Evolutionary conservation across 1,284 basidiomycete species (phyloP), one percentile per base, ranked within the genome.

Genomic region (Apiotrichum sp.): DNA sequence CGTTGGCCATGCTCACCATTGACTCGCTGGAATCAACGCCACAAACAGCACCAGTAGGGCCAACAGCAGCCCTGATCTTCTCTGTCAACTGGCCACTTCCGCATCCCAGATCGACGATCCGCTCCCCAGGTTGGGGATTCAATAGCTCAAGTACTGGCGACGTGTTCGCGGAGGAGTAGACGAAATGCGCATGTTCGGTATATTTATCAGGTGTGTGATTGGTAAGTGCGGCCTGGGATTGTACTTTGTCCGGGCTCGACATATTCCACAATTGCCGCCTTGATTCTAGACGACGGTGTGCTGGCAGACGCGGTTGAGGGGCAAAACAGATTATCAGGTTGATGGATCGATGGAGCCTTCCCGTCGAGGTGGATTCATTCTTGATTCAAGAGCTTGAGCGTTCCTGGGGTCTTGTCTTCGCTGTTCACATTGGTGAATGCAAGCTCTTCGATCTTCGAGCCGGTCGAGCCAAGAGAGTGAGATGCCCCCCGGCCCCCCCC

Each of bases 61-160:
- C 80, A 0, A 89, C 85, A 8, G 79, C 65, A 9, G 78, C 66
- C 50, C 80, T 78, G 44, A 91, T 77, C 56, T 80, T 75, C 43
- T 80, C 62, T 0, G 87, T 87, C 13, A 92, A 73, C 63, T 91
- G 86, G 0, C 88, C 89, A 45, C 84, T 88, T 4, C 89, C 89
- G 66, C 89, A 91, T 3, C 89, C 89, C 41, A 92, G 77, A 66
- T 92, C 89, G 44, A 87, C 77, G 55, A 92, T 84, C 45, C 77
- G 76, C 62, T 91, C 86, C 2, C 87, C 86, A 0, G 80, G 79
- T 62, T 80, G 64, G 0, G 86, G 78, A 32, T 80, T 71, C 14
- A 91, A 79, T n/a, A 89, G 76, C 3, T 78, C 75, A 7, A 89
- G 72, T 22, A 91, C 79, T 2, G 85, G 80, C 0, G 79, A 70